A percentile compares a stretch with the other conserved stretches of the same genome.
phyloP scores from a whole-genome alignment of 345 rosid genomes.

The Psidium friedrichsthalianum region DNA sequence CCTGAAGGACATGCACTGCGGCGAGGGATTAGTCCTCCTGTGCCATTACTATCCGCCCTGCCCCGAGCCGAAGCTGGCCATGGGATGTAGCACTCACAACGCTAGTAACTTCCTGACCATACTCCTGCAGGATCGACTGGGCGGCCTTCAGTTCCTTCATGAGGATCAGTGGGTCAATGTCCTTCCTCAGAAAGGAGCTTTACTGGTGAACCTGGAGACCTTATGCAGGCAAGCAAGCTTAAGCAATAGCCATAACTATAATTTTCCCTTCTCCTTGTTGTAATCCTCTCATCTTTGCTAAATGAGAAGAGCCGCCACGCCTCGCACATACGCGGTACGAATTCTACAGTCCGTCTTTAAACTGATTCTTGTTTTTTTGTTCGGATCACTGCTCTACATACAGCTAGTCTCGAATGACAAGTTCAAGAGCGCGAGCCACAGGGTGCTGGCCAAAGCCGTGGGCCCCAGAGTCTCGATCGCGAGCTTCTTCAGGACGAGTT shows the following conservation, averaged over 20 bases:
- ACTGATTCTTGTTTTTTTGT: background rate
- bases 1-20: constrained; percentile 2
- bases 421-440: background rate
- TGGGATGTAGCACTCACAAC: background rate
- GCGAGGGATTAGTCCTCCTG: background rate
- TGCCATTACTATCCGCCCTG: constrained; percentile 6
- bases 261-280: no score
- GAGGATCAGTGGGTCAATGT: background rate
- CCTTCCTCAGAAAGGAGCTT: background rate
- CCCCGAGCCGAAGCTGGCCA: constrained; percentile 4
- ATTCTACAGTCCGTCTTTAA: background rate
- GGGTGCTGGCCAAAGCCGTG: background rate
- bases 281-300: background rate
- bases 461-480: background rate
- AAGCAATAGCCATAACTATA: background rate
- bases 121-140: constrained; percentile 2
- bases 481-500: background rate
- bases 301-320: background rate
- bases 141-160: constrained; percentile 10
- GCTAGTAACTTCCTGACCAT: constrained; percentile 5
- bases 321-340: rapidly evolving
- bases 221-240: background rate
- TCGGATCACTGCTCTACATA: background rate
- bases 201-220: background rate
- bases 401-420: background rate